Evolutionary conservation across 352 stramenopile species (phyloP), one percentile per base, ranked within the genome.

Genomic region (Phytophthora hibernalis): DNA sequence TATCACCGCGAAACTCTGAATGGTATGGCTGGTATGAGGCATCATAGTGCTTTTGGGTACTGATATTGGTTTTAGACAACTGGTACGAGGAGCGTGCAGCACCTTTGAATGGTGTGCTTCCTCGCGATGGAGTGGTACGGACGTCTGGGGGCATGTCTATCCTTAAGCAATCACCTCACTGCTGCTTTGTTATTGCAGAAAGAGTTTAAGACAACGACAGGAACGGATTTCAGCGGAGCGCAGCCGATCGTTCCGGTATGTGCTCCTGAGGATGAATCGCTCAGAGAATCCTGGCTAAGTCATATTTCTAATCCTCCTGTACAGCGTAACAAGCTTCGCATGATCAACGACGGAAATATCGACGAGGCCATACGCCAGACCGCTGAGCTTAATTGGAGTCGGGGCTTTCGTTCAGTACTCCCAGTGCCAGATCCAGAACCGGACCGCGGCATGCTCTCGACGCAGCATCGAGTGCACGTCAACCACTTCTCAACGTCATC

Each of bases 1-100:
- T 93, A 89, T 49, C 83, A 93, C 70, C 75, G 79, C 21, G 85
- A 92, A 66, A 93, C 82, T 35, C 63, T 91, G 5, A 92, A 92
- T 76, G 85, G 83, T 89, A 60, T 9, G 44, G 12, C 20, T 43
- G 18, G 18, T 28, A 31, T 15, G 6, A 13, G 16, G 20, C 15
- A 21, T 18, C 8, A 2, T n/a, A 35, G 3, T 26, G 16, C 20
- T 9, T 20, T 59, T 40, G 53, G 3, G 35, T 40, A 11, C 26
- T 47, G 10, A 16, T 13, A n/a, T 18, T 38, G 54, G 38, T 28
- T 35, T n/a, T 28, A 95, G 87, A 91, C 55, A 95, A 95, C 53
- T 95, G 87, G 87, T 93, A 82, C 54, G 87, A 95, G 75, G 87
- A 95, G 57, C 83, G 87, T 16, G 64, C 72, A 2, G 43, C 68